Conservation (phyloP, 148 eudicot genomes). For the Drosera capensis region DNA sequence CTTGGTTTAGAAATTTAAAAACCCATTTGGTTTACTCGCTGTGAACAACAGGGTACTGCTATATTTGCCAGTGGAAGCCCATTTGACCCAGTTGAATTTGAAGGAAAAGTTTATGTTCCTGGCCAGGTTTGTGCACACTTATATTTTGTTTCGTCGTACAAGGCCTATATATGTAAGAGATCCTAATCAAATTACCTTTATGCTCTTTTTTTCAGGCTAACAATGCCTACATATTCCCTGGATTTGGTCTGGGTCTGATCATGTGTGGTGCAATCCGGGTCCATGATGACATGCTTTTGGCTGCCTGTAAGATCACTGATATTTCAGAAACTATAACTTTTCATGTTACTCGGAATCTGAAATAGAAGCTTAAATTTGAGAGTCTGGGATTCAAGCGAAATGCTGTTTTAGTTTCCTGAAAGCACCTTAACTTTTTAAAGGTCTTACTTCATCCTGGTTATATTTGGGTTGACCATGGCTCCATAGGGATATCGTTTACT, state of each 20-base stretch:
- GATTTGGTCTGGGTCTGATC: conserved; percentile 49
- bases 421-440: too few species aligned
- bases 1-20: background rate
- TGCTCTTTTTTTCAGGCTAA: conserved; percentile 25
- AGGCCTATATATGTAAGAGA: too few species aligned
- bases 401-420: too few species aligned
- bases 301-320: too few species aligned
- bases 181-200: background rate
- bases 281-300: too few species aligned
- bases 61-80: conserved; percentile 54
- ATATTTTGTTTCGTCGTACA: too few species aligned
- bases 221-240: conserved; percentile 62
- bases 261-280: conserved; percentile 49
- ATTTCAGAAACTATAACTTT: too few species aligned
- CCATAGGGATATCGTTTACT: too few species aligned
- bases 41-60: conserved; percentile 34
- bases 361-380: background rate
- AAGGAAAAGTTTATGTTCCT: conserved; percentile 27
- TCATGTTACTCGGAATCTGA: too few species aligned
- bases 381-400: background rate
- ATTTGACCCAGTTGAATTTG: conserved; percentile 29
- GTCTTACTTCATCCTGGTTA: too few species aligned
- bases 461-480: too few species aligned
- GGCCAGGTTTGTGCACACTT: conserved; percentile 46
- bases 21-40: background rate